Base-by-base conservation (phyloP, 441 rosid species). In the Adansonia grandidieri region DNA sequence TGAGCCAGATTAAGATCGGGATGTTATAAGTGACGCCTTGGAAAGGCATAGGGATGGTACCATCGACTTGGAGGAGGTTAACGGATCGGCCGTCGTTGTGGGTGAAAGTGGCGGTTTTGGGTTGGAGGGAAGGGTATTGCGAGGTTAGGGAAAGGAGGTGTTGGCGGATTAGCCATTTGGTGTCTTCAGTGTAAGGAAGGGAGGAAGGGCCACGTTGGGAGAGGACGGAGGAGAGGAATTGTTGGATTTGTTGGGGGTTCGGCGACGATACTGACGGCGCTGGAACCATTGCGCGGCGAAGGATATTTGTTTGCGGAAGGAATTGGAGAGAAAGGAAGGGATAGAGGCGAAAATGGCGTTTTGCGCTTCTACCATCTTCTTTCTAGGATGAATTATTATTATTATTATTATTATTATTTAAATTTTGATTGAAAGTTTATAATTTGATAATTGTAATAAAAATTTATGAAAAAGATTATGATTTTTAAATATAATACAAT, bases 51-150 rank as follows among this genome's bases (percentile, higher is more conserved):
- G 97, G 99, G 62, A 93, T 64, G 45, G 98, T 96, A 75, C 98
- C 98, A 7, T 96, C 98, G 22, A 97, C 97, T 74, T 96, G 98
- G 48, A 96, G 94, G 48, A 96, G 97, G 80, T 91, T 92, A 32
- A 94, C 96, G 67, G 98, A 85, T 17, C 99, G 94, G 79, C 98
- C 99, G 24, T 96, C 99, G 95, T 93, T 96, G 89, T 96, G 98
- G 17, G 91, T 96, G 86, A 91, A 96, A 58, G 92, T 83, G 19
- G 99, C 97, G 2, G 98, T 93, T 75, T 94, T 93, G 50, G 99
- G 97, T 14, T 90, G 92, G 20, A 96, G 88, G 11, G 99, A 94
- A 48, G 96, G 99, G 87, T 78, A 88, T 3, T 85, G 15, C 20
- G 91, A 78, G 85, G 75, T 75, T 42, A 96, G 86, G 75, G 92